phyloP scores from a whole-genome alignment of 306 rosid species.

The Cucumis melo region DNA sequence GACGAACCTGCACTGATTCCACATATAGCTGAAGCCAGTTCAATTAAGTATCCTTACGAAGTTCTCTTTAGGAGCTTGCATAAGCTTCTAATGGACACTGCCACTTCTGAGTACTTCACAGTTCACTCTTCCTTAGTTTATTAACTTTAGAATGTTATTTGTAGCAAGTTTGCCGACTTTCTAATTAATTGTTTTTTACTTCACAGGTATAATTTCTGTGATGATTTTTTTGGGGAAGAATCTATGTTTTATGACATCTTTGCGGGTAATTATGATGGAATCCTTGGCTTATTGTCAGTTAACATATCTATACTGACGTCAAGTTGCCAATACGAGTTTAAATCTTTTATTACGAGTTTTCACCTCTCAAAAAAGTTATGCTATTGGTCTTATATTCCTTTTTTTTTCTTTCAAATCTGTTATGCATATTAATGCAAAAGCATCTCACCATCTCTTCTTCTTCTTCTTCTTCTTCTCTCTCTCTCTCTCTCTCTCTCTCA shows the following conservation, averaged over 20 bases:
- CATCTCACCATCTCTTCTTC: too few species aligned
- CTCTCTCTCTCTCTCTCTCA: too few species aligned
- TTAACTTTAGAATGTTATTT: slow-evolving; percentile 6
- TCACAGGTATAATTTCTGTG: slow-evolving; percentile 72
- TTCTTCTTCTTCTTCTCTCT: too few species aligned
- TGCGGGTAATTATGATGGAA: slow-evolving; percentile 35
- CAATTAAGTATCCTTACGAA: slow-evolving; percentile 70
- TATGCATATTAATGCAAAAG: not conserved
- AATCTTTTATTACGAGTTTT: not conserved
- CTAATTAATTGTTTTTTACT: slow-evolving; percentile 8
- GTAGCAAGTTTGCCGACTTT: slow-evolving; percentile 4
- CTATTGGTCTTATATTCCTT: not conserved
- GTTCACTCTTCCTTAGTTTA: slow-evolving; percentile 18
- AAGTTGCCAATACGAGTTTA: not conserved
- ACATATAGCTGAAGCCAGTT: slow-evolving; percentile 85
- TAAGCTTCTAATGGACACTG: slow-evolving; percentile 83
- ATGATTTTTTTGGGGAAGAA: slow-evolving; percentile 65
- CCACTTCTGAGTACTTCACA: slow-evolving; percentile 71
- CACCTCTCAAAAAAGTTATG: not conserved
- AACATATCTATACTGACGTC: not conserved
- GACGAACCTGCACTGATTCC: slow-evolving; percentile 88
- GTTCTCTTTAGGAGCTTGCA: slow-evolving; percentile 88
- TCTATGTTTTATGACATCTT: slow-evolving; percentile 62
- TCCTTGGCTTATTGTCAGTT: slow-evolving; percentile 1
- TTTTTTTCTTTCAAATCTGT: not conserved